phyloP scores from a whole-genome alignment of 2,329 filamentous ascomycete genomes.

The Cercospora sojina region DNA sequence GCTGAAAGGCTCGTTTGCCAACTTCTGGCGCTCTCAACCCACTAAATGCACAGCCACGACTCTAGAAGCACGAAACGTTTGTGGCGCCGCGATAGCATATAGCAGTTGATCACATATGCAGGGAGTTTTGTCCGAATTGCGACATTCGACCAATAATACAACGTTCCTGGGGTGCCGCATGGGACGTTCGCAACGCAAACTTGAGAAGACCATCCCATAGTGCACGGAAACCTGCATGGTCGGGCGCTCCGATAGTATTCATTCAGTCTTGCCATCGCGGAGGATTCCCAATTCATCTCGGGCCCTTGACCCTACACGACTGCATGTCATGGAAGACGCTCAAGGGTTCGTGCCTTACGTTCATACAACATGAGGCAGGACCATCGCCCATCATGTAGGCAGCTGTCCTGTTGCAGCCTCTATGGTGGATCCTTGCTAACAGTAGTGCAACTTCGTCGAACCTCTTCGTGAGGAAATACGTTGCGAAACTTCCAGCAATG shows the following conservation, averaged over 20 bases:
- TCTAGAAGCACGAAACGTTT: neutral
- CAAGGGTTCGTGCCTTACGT: neutral
- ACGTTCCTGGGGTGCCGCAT: neutral
- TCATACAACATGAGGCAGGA: neutral
- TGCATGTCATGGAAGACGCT: neutral
- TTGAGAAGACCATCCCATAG: conserved; percentile 1
- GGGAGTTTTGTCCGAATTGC: conserved; percentile 13
- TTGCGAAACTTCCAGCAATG: neutral
- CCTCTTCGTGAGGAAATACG: neutral
- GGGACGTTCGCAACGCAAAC: neutral
- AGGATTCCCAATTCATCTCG: neutral
- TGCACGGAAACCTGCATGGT: conserved; percentile 4
- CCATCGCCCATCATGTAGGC: neutral
- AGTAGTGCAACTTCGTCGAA: neutral
- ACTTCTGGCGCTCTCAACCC: neutral
- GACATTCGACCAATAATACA: conserved; percentile 19
- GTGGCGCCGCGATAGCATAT: neutral
- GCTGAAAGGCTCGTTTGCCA: neutral
- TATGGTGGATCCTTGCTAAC: neutral
- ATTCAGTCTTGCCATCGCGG: neutral
- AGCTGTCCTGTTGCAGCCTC: neutral
- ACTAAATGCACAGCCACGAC: neutral
- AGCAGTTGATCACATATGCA: neutral
- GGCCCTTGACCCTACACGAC: neutral
- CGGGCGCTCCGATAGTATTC: conserved; percentile 13